Evolutionary conservation across 108 stramenopile species (phyloP).

Genomic region (Phaeodactylum tricornutum): DNA sequence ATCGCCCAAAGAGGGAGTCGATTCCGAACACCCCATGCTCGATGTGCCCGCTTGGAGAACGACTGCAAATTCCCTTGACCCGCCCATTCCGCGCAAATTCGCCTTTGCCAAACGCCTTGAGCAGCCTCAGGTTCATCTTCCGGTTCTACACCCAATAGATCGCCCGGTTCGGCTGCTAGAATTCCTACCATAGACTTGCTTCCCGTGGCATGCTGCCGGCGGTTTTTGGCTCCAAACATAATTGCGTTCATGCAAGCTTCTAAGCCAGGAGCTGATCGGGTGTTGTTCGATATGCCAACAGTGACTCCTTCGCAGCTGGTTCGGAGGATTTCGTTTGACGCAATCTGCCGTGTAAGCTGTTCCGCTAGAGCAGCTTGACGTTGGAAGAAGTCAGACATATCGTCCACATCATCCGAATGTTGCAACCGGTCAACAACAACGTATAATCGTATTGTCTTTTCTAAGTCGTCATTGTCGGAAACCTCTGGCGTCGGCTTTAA

Average conservation of each 20-base stretch:
- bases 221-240: constrained; percentile 23
- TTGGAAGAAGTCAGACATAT: constrained; percentile 11
- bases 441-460: background rate
- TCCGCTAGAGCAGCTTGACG: constrained; percentile 15
- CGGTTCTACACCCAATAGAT: constrained; percentile 29
- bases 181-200: constrained; percentile 21
- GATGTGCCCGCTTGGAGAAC: constrained; percentile 11
- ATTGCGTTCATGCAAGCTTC: constrained; percentile 57
- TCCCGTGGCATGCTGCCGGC: constrained; percentile 10
- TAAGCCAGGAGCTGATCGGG: constrained; percentile 49
- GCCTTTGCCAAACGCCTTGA: constrained; percentile 32
- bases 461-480: background rate
- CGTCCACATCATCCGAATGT: constrained; percentile 1
- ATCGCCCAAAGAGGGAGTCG: no score
- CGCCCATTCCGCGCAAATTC: constrained; percentile 37
- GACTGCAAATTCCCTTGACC: constrained; percentile 29
- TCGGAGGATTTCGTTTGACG: constrained; percentile 28
- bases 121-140: constrained; percentile 25
- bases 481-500: background rate
- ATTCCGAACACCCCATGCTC: background rate
- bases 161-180: constrained; percentile 26
- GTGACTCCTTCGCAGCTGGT: constrained; percentile 35
- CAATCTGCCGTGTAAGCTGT: constrained; percentile 24
- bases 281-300: constrained; percentile 36
- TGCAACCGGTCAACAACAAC: constrained; percentile 33